phyloP scores from a whole-genome alignment of 768 basidiomycete genomes.

The Podaxis rugospora region DNA sequence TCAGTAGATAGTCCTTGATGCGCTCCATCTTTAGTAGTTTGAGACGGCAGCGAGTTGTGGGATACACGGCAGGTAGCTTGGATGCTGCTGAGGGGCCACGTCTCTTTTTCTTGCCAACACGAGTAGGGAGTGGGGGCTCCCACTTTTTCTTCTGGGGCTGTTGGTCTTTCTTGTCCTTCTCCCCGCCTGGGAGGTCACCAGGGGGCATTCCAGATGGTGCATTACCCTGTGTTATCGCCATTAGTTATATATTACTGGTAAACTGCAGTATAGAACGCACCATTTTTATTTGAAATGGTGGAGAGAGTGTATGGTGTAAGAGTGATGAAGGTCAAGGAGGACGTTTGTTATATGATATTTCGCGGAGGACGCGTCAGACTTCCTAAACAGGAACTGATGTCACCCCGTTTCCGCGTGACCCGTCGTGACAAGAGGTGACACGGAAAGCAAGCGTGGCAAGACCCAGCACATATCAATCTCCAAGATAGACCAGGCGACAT shows the following conservation, averaged over 20 bases:
- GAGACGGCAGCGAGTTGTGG: constrained; percentile 92
- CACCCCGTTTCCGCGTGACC: constrained; percentile 27
- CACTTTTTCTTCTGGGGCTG: constrained; percentile 85
- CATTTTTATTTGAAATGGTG: constrained; percentile 20
- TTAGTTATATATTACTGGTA: not conserved
- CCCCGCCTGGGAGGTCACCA: constrained; percentile 23
- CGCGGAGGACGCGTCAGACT: constrained; percentile 48
- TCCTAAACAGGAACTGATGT: constrained; percentile 27
- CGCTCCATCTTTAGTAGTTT: constrained; percentile 96
- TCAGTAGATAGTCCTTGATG: constrained; percentile 94
- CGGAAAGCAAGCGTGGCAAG: constrained; percentile 6
- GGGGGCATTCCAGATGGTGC: constrained; percentile 60
- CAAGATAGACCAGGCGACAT: constrained; percentile 19
- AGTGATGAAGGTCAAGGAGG: constrained; percentile 9
- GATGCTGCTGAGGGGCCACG: constrained; percentile 88
- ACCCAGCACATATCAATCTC: not conserved
- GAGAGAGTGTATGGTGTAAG: constrained; percentile 8
- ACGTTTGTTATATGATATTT: constrained; percentile 6
- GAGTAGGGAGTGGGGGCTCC: constrained; percentile 96
- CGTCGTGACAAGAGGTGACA: constrained; percentile 23
- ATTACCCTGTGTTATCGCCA: constrained; percentile 52
- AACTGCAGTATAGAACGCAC: constrained; percentile 11
- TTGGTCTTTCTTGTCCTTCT: constrained; percentile 41
- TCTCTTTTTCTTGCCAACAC: constrained; percentile 96
- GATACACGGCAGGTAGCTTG: constrained; percentile 89